A percentile compares a stretch with the other conserved stretches of the same genome.
Evolutionary conservation across 768 basidiomycete genomes (phyloP).

Genomic region (Leccinum rimulosum): DNA sequence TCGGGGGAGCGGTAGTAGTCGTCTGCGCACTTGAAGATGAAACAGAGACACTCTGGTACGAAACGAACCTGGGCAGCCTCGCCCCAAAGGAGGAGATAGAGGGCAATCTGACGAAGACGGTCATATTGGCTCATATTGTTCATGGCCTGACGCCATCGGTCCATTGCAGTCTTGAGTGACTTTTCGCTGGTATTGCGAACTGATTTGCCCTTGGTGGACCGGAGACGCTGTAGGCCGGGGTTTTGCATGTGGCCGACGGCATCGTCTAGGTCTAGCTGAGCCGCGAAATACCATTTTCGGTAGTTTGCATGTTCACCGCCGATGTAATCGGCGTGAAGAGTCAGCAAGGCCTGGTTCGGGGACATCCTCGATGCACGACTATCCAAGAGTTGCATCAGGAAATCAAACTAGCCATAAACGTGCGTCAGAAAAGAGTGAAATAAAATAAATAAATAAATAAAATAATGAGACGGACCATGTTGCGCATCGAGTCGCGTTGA

Average conservation of each 20-base stretch:
- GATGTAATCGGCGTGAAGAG: constrained; percentile 97
- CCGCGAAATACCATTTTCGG: constrained; percentile 99
- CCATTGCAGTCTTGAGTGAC: constrained; percentile 78
- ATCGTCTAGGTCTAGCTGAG: constrained; percentile 97
- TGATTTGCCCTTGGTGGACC: constrained; percentile 60
- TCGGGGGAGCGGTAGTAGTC: constrained; percentile 99
- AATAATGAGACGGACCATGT: constrained; percentile 63
- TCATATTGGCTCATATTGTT: constrained; percentile 99
- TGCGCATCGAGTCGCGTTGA: constrained; percentile 91
- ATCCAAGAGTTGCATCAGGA: constrained; percentile 96
- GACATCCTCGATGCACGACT: constrained; percentile 97
- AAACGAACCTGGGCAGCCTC: constrained; percentile 98
- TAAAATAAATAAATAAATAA: constrained; percentile 11
- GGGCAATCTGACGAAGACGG: constrained; percentile 90
- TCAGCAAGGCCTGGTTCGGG: constrained; percentile 91
- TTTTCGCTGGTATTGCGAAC: constrained; percentile 58
- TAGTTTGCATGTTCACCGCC: constrained; percentile 98
- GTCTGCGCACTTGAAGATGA: constrained; percentile 99
- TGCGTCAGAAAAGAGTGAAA: constrained; percentile 8
- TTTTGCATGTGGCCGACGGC: constrained; percentile 92
- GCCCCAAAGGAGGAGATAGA: constrained; percentile 96
- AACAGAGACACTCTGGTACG: constrained; percentile 94
- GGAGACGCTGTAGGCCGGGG: constrained; percentile 82
- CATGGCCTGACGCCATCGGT: constrained; percentile 97
- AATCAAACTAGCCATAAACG: constrained; percentile 70